Evolutionary conservation across 2,329 filamentous ascomycete genomes (phyloP), one percentile per base, ranked within the genome.

Genomic region (Sarocladium brachiariae): DNA sequence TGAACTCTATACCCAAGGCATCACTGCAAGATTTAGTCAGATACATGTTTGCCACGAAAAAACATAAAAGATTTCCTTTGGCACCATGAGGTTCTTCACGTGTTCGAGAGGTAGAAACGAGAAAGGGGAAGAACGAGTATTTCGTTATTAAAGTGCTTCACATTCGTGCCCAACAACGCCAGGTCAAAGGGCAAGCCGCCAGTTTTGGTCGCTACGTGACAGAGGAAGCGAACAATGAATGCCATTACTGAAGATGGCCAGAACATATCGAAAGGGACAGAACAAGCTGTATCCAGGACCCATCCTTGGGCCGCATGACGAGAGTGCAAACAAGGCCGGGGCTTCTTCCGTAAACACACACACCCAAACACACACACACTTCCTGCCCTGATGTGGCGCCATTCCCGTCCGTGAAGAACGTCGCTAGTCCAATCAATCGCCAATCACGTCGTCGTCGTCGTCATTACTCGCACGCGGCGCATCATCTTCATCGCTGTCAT

Each of bases 401-500:
- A 16, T 45, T n/a, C n/a, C 21, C 10, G 16, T 39, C 19, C 37
- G 16, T 39, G 16, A 8, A 23, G 3, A 39, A 30, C 27, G 13
- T 30, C 14, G 37, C 37, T 16, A 7, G 18, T 30, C 24, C 24
- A 33, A 33, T 65, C 61, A 76, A 54, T 76, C 73, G 18, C 73
- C 73, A 35, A 76, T 58, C 54, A 75, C 62, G 53, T 68, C 66
- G 50, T 75, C 72, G 52, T 74, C 70, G 53, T 63, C 67, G 48
- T 70, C 70, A 53, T 70, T 64, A 56, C 58, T 57, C 49, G 54
- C 56, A 54, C 53, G 57, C 53, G 58, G 60, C 50, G 57, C 58
- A 48, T 63, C 58, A 30, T 65, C 59, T 23, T 63, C 63, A 52
- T 66, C 64, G 30, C 62, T 65, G 25, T 60, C 66, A 43, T 67